Evolutionary conservation across 2,329 filamentous ascomycete species (phyloP), one percentile per base, ranked within the genome.

Genomic region (Madurella mycetomatis): DNA sequence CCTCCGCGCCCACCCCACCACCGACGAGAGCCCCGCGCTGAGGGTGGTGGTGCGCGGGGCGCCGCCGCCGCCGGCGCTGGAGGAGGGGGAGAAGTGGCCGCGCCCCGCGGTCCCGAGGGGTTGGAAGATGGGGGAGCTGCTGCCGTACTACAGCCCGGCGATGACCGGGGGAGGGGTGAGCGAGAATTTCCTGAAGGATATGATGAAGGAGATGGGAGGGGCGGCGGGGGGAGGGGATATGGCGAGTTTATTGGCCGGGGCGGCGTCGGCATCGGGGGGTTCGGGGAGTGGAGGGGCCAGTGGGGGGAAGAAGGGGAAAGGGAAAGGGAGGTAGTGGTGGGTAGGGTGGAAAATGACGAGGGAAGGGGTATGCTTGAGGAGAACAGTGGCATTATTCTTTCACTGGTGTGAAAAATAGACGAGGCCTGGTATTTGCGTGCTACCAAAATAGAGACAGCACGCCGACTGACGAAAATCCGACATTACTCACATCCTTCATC

Each of bases 171-270:
- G 94, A 11, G 94, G 94, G 37, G 90, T 97, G 11, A 92, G 85
- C 58, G 94, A 99, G 71, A 95, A 97, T 67, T 83, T 96, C 58
- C 85, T 97, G 66, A 90, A 94, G 76, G 92, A 96, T 63, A 95
- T 96, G 79, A 96, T 97, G 92, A 86, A 85, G 66, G 90, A 95
- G 75, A 95, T 97, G 90, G 76, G 79, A 65, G 70, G 71, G 2
- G 73, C 72, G 1, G 77, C 73, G 0, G 76, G 78, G 41, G 72
- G 71, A 8, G 60, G 52, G 32, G 66, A 67, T 54, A 66, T 68
- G 66, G 62, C 64, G 40, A 64, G 61, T 47, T 54, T 68, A 61
- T 42, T 68, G 57, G 49, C 3, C 60, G 58, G 9, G 51, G 55
- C n/a, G 64, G 51, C 12, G 61, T 41, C 9, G 72, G 69, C 8